Conservation (phyloP, 495 filamentous ascomycete species). For the Barbatosphaeria neglecta region DNA sequence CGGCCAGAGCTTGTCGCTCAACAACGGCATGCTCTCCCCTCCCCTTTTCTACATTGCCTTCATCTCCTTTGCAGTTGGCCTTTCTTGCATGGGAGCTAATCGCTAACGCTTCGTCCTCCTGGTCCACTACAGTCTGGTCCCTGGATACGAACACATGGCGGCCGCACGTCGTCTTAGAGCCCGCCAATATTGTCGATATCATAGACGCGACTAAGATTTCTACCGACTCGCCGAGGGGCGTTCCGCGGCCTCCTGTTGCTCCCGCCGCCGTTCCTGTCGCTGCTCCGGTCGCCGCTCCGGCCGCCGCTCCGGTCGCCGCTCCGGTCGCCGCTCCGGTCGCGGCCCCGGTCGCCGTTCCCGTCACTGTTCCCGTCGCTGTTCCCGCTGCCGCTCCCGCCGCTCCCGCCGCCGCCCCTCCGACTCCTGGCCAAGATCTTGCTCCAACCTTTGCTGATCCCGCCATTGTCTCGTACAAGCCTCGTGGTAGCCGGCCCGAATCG, state of each 20-base stretch:
- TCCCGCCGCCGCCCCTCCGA: slow-evolving; percentile 1
- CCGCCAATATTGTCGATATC: background rate
- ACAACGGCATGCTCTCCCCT: too few relatives aligned
- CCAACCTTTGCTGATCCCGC: slow-evolving; percentile 41
- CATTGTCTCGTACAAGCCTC: slow-evolving; percentile 31
- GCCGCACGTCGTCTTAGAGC: background rate
- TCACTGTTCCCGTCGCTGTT: too few relatives aligned
- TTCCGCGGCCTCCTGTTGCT: too few relatives aligned
- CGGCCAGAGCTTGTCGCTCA: slow-evolving; percentile 61
- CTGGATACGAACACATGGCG: background rate
- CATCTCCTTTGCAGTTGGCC: slow-evolving; percentile 12
- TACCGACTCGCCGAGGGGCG: background rate
- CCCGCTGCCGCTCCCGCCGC: too few relatives aligned
- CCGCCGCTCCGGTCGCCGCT: too few relatives aligned
- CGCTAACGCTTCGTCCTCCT: slow-evolving; percentile 1
- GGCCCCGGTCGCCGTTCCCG: too few relatives aligned
- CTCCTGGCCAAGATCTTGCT: slow-evolving; percentile 4
- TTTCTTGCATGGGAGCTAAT: background rate
- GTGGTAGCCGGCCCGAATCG: slow-evolving; percentile 20
- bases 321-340: too few relatives aligned
- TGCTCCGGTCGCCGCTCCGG: too few relatives aligned
- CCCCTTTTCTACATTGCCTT: too few relatives aligned
- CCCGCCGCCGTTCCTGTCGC: background rate
- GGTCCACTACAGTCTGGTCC: background rate
- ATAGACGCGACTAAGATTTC: background rate